A percentile compares a stretch with the other conserved stretches of the same genome.
phyloP scores from a whole-genome alignment of 306 rosid species.

The Casuarina glauca region DNA sequence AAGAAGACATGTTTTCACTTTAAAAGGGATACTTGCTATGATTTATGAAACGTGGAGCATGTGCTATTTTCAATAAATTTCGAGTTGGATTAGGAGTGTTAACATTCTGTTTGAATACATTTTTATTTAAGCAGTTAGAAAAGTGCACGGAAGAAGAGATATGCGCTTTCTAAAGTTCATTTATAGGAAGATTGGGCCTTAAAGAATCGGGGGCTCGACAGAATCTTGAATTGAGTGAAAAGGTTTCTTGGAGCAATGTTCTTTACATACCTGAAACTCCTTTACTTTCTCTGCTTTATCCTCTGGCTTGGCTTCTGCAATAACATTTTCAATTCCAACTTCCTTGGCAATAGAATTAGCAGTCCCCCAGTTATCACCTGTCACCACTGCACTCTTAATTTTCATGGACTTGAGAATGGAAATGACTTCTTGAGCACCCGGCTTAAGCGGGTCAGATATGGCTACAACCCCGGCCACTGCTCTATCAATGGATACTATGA shows the following conservation, averaged over 20 bases:
- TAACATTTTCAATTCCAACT: slow-evolving; percentile 68
- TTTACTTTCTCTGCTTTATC: slow-evolving; percentile 62
- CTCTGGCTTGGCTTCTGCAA: slow-evolving; percentile 81
- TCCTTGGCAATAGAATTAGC: slow-evolving; percentile 78
- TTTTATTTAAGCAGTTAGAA: background rate
- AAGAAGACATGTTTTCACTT: too few species aligned
- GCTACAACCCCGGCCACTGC: slow-evolving; percentile 59
- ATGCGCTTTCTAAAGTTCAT: background rate
- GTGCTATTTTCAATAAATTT: too few species aligned
- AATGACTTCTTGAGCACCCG: slow-evolving; percentile 59
- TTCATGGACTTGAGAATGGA: slow-evolving; percentile 79
- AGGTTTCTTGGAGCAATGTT: background rate
- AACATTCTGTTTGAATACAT: background rate
- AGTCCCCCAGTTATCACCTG: slow-evolving; percentile 93
- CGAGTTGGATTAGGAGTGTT: too few species aligned
- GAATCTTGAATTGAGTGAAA: background rate
- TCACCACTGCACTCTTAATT: slow-evolving; percentile 66
- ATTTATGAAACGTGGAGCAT: too few species aligned
- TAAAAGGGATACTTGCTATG: too few species aligned
- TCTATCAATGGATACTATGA: slow-evolving; percentile 54
- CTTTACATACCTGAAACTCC: slow-evolving; percentile 59
- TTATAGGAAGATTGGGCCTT: background rate
- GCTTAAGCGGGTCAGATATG: slow-evolving; percentile 80
- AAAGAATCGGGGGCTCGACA: too few species aligned
- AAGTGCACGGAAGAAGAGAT: background rate